Evolutionary conservation across 805 yeast genomes (phyloP), one percentile per base, ranked within the genome.

Genomic region (Spathaspora hagerdaliae): DNA sequence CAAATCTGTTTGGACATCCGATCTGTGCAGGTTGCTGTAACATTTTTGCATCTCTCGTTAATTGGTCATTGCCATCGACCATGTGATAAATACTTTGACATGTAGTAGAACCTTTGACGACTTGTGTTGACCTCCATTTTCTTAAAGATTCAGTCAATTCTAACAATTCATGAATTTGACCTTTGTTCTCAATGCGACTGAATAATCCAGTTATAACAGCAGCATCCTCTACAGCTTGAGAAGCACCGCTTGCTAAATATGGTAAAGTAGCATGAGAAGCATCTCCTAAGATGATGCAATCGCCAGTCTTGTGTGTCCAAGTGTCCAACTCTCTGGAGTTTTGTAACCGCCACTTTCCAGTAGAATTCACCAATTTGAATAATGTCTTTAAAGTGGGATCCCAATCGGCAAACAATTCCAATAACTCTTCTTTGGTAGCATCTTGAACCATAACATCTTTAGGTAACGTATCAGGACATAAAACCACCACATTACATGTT

Each of bases 191-290:
- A 33, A 53, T 48, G 24, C 48, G 46, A 7, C 46, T 42, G 13
- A 63, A 47, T 33, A 57, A 41, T 10, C 52, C 57, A 11, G 61
- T 56, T 29, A 63, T 44, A 7, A 56, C 63, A 1, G 64, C 67
- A 13, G 65, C 66, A 49, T 63, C 68, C 47, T 63, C 68, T 34
- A 63, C 49, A 4, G 67, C 65, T 55, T 61, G 62, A 7, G 65
- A 59, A 7, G 68, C 68, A n/a, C 67, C 66, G 7, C 57, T 50
- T 7, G 68, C 64, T 14, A 63, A 51, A 47, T 63, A 63, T 9
- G 68, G 68, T 27, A 66, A 59, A 45, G 66, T 66, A 11, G 70
- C 67, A 45, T 66, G 71, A 31, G 59, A 55, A 1, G 71, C 59
- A 46, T 67, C 71, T 2, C 72, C 71, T 41, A 66, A 52, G 31